Base-by-base conservation (phyloP, 352 stramenopile species). In the Globisporangium mamillatum region DNA sequence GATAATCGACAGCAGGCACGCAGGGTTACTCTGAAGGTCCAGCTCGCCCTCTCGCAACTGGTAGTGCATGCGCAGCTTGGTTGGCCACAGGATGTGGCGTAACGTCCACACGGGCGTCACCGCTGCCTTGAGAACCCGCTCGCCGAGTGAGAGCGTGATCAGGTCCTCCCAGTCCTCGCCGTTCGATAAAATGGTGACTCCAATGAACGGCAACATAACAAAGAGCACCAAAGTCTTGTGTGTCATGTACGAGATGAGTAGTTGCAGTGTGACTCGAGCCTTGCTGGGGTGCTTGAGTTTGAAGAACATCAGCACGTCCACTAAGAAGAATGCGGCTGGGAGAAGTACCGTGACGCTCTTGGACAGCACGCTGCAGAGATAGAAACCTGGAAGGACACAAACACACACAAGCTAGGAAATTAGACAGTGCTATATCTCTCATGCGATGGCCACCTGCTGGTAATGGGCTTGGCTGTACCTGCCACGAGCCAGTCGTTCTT, bases 51-150 rank as follows among this genome's bases (percentile, higher is more conserved):
- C 72, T 4, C 66, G 67, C 29, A 91, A 55, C 60, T 78, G 68
- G 55, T 93, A 93, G 62, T 93, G 85, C 12, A 74, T 72, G 8
- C 82, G 78, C 22, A 93, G 67, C 12, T 71, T 62, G 20, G 67
- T 36, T 1, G 85, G 85, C 78, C 78, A 90, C 4, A 91, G 1
- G 1, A 86, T 54, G 20, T 76, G 72, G 4, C 63, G 65, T 9
- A 84, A 16, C 9, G 76, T 70, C 72, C 75, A 90, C 34, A 57
- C 66, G 3, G 82, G 77, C 34, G 68, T 74, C 36, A 76, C 71
- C 22, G 75, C 50, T 1, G 65, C 71, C 70, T 91, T 93, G 41
- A 91, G 59, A 7, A 81, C 22, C 14, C 82, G 75, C 66, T 93
- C 75, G 22, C 12, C 57, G 6, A 73, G 38, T 10, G 68, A 73